A percentile compares a stretch with the other conserved stretches of the same genome.
phyloP scores from a whole-genome alignment of 1,139 yeast genomes.

The Yamadazyma taylorii region DNA sequence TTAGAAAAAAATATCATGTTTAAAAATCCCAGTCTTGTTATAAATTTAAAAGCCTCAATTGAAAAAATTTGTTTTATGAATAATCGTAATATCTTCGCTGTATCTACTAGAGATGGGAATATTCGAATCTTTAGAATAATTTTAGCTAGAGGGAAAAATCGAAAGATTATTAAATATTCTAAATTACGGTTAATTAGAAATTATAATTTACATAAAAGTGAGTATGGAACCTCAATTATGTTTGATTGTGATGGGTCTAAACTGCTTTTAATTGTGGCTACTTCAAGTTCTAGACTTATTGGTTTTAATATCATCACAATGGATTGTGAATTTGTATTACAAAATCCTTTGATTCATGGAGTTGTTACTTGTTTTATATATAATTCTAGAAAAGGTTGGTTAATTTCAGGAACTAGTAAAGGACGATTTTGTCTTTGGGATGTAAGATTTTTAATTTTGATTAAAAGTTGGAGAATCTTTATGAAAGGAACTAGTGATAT shows the following conservation, averaged over 20 bases:
- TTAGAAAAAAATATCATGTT: conserved; percentile 67
- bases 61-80: conserved; percentile 53
- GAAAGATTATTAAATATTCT: conserved; percentile 32
- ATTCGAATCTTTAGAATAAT: conserved; percentile 60
- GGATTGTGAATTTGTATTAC: conserved; percentile 43
- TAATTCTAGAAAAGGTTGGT: conserved; percentile 57
- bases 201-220: conserved; percentile 32
- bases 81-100: conserved; percentile 65
- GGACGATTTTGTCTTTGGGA: conserved; percentile 86
- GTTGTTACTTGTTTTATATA: conserved; percentile 58
- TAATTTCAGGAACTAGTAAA: conserved; percentile 68
- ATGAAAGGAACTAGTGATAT: conserved; percentile 19
- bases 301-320: conserved; percentile 62
- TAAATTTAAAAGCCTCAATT: conserved; percentile 50
- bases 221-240: conserved; percentile 38
- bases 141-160: conserved; percentile 36
- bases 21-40: conserved; percentile 49
- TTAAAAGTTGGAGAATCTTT: conserved; percentile 63
- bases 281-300: conserved; percentile 54
- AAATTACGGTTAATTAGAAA: conserved; percentile 47
- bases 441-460: conserved; percentile 58
- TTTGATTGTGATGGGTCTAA: conserved; percentile 34
- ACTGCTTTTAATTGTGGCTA: conserved; percentile 42
- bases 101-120: conserved; percentile 64
- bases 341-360: conserved; percentile 67